Percentiles rank a stretch among this genome's conserved stretches.
These are phyloP conservation scores for Citrus mangshanensis DNA, from an alignment of 345 rosid genomes.

Conservation along the genomic window DNA sequence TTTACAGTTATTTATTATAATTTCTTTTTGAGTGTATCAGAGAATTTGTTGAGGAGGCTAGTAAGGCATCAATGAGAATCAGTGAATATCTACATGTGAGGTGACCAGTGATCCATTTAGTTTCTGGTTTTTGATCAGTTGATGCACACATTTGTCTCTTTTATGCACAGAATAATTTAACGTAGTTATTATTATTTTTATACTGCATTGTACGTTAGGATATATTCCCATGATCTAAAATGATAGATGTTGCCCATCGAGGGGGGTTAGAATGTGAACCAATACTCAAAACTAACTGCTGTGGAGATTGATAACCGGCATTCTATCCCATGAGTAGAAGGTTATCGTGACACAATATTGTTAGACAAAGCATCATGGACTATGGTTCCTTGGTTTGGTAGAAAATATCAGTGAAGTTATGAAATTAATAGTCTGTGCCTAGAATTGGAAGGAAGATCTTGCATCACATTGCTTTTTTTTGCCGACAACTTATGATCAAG, in stretches of 20 bases:
- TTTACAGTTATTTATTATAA: neutral
- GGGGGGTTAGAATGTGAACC: neutral
- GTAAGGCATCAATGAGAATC: constrained; percentile 76
- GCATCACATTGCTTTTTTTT: neutral
- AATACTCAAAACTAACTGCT: neutral
- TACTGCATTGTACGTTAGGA: neutral
- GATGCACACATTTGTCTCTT: constrained; percentile 1
- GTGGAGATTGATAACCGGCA: neutral
- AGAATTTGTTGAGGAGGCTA: constrained; percentile 89
- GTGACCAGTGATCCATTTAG: constrained; percentile 55
- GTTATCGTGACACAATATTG: neutral
- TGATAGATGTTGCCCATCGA: neutral
- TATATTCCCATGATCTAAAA: neutral
- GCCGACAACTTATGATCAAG: neutral
- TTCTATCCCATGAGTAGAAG: neutral
- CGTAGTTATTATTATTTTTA: neutral
- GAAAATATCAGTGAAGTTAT: neutral
- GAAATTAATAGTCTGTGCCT: neutral
- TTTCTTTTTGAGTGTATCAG: constrained; percentile 29
- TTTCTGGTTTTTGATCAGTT: neutral
- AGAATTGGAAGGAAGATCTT: neutral
- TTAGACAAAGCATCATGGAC: neutral
- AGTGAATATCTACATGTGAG: constrained; percentile 99
- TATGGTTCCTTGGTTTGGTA: neutral
- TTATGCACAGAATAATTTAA: neutral